These are phyloP conservation scores for Rhodocollybia butyracea DNA, from an alignment of 768 basidiomycete species.

Conservation along the genomic window DNA sequence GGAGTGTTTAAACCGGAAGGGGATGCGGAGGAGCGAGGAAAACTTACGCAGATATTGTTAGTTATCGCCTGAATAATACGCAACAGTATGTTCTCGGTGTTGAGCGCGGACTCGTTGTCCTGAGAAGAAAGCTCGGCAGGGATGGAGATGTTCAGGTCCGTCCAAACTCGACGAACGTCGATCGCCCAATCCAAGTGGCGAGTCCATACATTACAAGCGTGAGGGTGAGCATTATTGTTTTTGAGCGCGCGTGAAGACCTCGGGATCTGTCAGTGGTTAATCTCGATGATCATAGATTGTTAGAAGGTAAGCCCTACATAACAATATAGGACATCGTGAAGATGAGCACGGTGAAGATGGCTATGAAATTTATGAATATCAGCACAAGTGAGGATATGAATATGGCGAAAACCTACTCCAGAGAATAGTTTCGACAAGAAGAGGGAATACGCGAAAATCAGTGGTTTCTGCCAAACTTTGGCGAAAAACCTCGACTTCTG, in stretches of 20 bases:
- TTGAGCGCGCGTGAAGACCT: conserved; percentile 3
- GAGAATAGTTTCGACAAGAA: conserved; percentile 6
- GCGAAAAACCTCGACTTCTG: conserved; percentile 3
- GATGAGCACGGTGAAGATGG: background rate
- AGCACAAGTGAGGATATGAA: too few relatives aligned
- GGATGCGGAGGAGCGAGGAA: background rate
- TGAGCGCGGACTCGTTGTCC: conserved; percentile 1
- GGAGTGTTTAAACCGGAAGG: background rate
- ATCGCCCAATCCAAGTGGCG: conserved; percentile 10
- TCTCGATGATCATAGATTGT: background rate
- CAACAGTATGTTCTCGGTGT: conserved; percentile 3
- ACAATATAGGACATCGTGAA: too few relatives aligned
- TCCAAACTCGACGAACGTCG: conserved; percentile 8
- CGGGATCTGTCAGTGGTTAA: background rate
- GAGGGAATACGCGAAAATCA: conserved; percentile 6
- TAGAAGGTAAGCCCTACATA: background rate
- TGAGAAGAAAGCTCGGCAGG: too few relatives aligned
- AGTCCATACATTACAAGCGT: conserved; percentile 8
- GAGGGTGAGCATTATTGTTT: conserved; percentile 7
- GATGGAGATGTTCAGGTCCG: conserved; percentile 9
- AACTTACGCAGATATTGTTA: conserved; percentile 8
- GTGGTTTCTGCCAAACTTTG: background rate
- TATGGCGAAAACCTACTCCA: too few relatives aligned
- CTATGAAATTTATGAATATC: background rate
- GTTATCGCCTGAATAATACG: conserved; percentile 4